Evolutionary conservation across 352 stramenopile species (phyloP).

Genomic region (Hyphochytrium catenoides): DNA sequence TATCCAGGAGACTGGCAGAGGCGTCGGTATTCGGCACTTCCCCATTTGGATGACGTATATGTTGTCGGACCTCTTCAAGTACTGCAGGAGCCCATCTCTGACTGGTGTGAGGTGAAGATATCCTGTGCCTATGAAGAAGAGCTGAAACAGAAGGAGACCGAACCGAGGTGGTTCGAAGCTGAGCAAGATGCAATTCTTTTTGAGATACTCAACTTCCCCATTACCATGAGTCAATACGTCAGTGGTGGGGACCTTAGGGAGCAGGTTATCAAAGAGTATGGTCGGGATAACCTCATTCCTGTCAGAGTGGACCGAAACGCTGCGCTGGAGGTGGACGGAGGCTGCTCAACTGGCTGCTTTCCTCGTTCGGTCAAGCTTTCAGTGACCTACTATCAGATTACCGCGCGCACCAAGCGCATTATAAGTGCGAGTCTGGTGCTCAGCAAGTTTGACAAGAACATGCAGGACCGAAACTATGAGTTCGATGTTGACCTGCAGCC

Average conservation of each 20-base stretch:
- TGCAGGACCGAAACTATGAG: conserved; percentile 55
- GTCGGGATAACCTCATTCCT: conserved; percentile 79
- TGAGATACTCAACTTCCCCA: conserved; percentile 68
- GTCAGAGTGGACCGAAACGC: conserved; percentile 68
- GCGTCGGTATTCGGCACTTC: conserved; percentile 43
- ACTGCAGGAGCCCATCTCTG: conserved; percentile 53
- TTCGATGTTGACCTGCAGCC: conserved; percentile 71
- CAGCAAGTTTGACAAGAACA: conserved; percentile 77
- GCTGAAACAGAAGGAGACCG: conserved; percentile 55
- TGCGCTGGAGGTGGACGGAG: conserved; percentile 34
- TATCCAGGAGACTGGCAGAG: conserved; percentile 37
- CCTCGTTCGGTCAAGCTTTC: conserved; percentile 71
- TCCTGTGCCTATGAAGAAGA: conserved; percentile 83
- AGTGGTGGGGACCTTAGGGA: conserved; percentile 22
- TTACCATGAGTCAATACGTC: conserved; percentile 65
- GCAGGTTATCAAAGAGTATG: too few relatives aligned
- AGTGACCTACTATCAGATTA: conserved; percentile 82
- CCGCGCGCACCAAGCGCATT: conserved; percentile 70
- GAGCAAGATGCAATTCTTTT: conserved; percentile 59
- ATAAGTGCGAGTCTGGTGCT: conserved; percentile 64
- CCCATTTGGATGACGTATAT: conserved; percentile 80
- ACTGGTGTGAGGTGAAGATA: conserved; percentile 66
- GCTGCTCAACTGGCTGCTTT: conserved; percentile 73
- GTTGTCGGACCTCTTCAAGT: conserved; percentile 67
- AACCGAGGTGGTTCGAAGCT: conserved; percentile 86